phyloP scores from a whole-genome alignment of 2,329 filamentous ascomycete species.

The Pseudogymnoascus sp. region DNA sequence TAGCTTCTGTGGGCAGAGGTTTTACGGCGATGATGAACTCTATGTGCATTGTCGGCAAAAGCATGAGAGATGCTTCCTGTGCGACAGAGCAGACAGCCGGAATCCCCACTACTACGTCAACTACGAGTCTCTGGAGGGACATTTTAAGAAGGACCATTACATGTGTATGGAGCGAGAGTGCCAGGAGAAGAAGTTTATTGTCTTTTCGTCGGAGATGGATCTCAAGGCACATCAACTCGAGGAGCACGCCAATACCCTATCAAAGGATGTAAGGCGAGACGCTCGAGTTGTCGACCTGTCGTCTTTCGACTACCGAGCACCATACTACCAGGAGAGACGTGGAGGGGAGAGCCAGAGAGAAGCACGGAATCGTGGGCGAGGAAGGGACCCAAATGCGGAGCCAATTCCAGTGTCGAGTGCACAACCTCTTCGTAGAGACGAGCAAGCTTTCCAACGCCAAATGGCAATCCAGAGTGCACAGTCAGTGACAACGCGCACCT shows the following conservation, averaged over 20 bases:
- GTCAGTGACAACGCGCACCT: conserved; percentile 68
- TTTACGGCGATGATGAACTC: conserved; percentile 93
- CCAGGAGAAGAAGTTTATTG: conserved; percentile 93
- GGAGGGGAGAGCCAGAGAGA: conserved; percentile 37
- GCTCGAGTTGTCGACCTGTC: conserved; percentile 81
- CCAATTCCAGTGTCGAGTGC: conserved; percentile 66
- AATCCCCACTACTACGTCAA: conserved; percentile 86
- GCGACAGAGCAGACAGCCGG: conserved; percentile 48
- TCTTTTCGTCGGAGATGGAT: conserved; percentile 91
- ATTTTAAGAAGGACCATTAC: conserved; percentile 83
- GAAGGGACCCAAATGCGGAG: conserved; percentile 81
- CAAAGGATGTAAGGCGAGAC: conserved; percentile 77
- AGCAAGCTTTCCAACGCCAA: conserved; percentile 84
- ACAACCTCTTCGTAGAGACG: conserved; percentile 73
- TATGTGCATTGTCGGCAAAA: conserved; percentile 89
- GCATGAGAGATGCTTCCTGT: conserved; percentile 92
- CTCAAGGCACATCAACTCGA: conserved; percentile 87
- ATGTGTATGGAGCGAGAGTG: conserved; percentile 80
- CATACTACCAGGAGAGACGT: conserved; percentile 53
- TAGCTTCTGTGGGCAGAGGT: conserved; percentile 81
- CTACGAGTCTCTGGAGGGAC: conserved; percentile 75
- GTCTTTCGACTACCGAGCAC: conserved; percentile 67
- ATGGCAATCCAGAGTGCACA: conserved; percentile 86
- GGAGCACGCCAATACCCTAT: conserved; percentile 68
- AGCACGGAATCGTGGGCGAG: conserved; percentile 46